Base-by-base conservation (phyloP, 805 yeast species). In the Starmera amethionina region DNA sequence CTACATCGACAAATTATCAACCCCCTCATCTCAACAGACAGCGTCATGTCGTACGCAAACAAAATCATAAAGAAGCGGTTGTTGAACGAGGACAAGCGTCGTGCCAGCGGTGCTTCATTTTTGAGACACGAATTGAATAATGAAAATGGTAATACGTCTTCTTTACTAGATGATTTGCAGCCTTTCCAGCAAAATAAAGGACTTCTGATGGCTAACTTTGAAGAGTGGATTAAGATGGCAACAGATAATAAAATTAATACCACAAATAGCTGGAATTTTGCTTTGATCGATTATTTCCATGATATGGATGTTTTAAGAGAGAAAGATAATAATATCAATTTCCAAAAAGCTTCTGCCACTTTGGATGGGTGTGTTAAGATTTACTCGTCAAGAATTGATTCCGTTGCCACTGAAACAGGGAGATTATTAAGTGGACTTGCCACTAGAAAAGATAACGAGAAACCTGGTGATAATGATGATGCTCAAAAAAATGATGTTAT, bases 351-450 rank as follows among this genome's bases (percentile, higher is more conserved):
- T 0, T 78, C 93, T 1, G 87, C 94, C 3, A 86, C 97, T 1
- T 65, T 90, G 18, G 97, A 89, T 53, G 97, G 97, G 0, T 89
- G 97, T 66, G 90, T 89, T 30, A 88, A 88, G 63, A 86, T 90
- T 40, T 90, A 90, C 56, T 77, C 89, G 11, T 83, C 94, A 13
- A 73, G 97, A 51, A 88, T 90, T 18, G 97, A 89, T 52, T 82
- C 95, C 0, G 95, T 87, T 0, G 94, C 89, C 5, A 79, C 82
- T 8, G 97, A 89, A 52, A 88, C 97, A 0, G 94, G 95, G 2
- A 77, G 79, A 50, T 65, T 90, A 41, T 61, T 88, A 30, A 82
- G 84, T 59, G 95, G 95, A 4, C 61, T 85, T 41, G 78, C 88
- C 3, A 64, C 69, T 7, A 63, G 68, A 36, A 62, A 61, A 19